These are phyloP conservation scores for Calvatia gigantea DNA, from an alignment of 768 basidiomycete genomes.

Conservation along the genomic window DNA sequence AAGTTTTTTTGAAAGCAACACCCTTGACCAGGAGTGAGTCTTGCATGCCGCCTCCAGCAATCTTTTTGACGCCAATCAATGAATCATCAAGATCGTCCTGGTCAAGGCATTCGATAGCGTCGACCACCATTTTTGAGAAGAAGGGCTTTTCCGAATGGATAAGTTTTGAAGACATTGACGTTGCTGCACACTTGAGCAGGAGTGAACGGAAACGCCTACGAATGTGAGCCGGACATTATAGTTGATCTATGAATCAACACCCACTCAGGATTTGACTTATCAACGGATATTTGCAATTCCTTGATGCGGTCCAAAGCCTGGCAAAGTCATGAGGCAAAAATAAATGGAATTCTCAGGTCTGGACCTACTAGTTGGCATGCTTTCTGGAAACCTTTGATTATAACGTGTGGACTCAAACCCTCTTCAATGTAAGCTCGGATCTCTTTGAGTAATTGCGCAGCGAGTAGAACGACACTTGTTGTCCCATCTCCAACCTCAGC, in stretches of 20 bases:
- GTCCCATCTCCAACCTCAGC: constrained; percentile 99
- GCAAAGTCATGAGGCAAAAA: constrained; percentile 11
- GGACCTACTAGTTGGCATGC: constrained; percentile 77
- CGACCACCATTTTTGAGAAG: constrained; percentile 98
- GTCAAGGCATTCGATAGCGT: constrained; percentile 90
- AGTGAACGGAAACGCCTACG: constrained; percentile 88
- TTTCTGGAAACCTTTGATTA: constrained; percentile 93
- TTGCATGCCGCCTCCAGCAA: constrained; percentile 96
- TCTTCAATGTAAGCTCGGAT: constrained; percentile 91
- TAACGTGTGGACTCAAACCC: constrained; percentile 94
- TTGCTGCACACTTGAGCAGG: constrained; percentile 93
- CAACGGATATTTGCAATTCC: constrained; percentile 85
- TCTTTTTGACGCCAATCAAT: constrained; percentile 96
- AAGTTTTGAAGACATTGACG: constrained; percentile 99
- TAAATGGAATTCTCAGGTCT: constrained; percentile 7
- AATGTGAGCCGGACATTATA: constrained; percentile 12
- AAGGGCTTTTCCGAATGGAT: constrained; percentile 99
- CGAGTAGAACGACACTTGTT: constrained; percentile 91
- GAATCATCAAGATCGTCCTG: constrained; percentile 93
- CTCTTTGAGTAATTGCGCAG: constrained; percentile 93
- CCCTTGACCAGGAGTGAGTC: constrained; percentile 88
- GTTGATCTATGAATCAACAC: constrained; percentile 23
- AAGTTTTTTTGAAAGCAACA: constrained; percentile 99
- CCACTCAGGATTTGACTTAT: constrained; percentile 88
- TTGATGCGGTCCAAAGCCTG: constrained; percentile 86